Conservation (phyloP, 345 rosid genomes). For the Syzygium jambos region DNA sequence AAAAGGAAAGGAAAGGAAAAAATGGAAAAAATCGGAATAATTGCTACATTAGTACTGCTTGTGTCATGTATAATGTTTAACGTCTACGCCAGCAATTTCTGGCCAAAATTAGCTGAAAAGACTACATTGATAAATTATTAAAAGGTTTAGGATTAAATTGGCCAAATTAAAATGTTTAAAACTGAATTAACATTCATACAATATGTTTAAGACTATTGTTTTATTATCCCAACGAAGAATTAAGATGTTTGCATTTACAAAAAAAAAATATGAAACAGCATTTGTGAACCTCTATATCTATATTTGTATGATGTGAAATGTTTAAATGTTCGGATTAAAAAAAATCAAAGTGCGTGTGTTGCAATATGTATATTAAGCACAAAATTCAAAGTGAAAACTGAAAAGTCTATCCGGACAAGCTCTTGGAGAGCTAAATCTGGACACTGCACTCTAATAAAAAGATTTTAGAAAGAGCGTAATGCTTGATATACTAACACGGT, state of each 20-base stretch:
- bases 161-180: no score
- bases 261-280: background rate
- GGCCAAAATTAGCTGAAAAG: no score
- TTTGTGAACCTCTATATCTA: background rate
- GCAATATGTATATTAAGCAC: background rate
- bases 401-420: background rate
- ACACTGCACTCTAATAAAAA: background rate
- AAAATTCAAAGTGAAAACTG: background rate
- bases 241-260: background rate
- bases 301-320: background rate
- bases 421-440: background rate
- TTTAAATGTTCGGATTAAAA: background rate
- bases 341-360: background rate
- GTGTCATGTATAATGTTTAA: no score
- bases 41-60: no score
- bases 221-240: background rate
- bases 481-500: background rate
- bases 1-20: no score
- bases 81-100: no score
- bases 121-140: no score
- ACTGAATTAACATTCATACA: no score
- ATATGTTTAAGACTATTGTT: no score
- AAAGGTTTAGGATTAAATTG: no score
- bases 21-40: no score
- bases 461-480: background rate